Conservation (phyloP, 2,329 filamentous ascomycete genomes). For the Pseudogymnoascus sp. region DNA sequence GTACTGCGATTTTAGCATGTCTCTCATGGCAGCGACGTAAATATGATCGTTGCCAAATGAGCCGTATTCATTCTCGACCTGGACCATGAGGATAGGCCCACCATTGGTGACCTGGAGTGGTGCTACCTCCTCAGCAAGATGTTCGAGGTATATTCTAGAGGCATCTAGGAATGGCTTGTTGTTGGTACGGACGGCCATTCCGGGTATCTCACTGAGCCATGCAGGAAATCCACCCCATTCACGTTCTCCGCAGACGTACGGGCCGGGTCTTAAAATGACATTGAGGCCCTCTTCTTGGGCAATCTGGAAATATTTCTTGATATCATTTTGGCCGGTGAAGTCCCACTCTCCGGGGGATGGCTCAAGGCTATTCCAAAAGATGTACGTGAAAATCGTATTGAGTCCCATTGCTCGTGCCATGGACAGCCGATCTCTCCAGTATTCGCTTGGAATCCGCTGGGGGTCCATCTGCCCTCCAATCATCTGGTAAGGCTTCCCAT, state of each 20-base stretch:
- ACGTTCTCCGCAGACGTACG: slow-evolving; percentile 41
- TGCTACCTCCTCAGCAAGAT: slow-evolving; percentile 36
- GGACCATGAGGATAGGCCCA: slow-evolving; percentile 39
- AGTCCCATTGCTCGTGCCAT: slow-evolving; percentile 40
- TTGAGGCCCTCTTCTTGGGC: slow-evolving; percentile 40
- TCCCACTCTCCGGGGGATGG: slow-evolving; percentile 33
- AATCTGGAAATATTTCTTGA: slow-evolving; percentile 39
- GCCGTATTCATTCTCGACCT: slow-evolving; percentile 46
- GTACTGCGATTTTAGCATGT: slow-evolving; percentile 36
- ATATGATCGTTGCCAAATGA: slow-evolving; percentile 37
- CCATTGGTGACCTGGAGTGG: slow-evolving; percentile 38
- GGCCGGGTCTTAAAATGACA: slow-evolving; percentile 39
- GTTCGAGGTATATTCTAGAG: slow-evolving; percentile 37
- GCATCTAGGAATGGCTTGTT: slow-evolving; percentile 34
- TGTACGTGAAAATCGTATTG: slow-evolving; percentile 43
- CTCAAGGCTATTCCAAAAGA: slow-evolving; percentile 43
- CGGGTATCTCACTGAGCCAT: slow-evolving; percentile 35
- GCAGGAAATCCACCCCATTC: slow-evolving; percentile 36
- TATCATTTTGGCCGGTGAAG: slow-evolving; percentile 35
- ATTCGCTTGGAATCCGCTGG: slow-evolving; percentile 38
- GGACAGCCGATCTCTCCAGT: slow-evolving; percentile 38
- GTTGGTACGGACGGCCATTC: slow-evolving; percentile 32
- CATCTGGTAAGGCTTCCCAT: slow-evolving; percentile 34
- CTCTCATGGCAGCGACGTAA: slow-evolving; percentile 34
- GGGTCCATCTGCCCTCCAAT: slow-evolving; percentile 44